Percentiles rank a stretch among this genome's conserved stretches.
Conservation (phyloP, 164 flowering plant species). For the Dillenia suffruticosa region DNA sequence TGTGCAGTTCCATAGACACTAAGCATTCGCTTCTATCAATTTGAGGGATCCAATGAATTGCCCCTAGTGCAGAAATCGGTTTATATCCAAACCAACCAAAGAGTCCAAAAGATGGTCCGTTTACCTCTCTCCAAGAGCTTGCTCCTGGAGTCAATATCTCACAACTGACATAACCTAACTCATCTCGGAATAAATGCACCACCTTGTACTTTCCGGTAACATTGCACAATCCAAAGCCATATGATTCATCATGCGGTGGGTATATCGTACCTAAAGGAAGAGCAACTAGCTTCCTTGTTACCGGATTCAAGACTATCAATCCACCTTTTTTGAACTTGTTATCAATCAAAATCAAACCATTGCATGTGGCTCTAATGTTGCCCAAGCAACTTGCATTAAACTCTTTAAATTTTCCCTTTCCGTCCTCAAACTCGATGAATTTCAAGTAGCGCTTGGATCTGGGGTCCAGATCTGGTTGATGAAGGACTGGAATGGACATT, state of each 20-base stretch:
- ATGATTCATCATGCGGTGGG: constrained; percentile 27
- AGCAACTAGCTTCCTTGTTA: constrained; percentile 29
- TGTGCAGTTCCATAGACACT: constrained; percentile 30
- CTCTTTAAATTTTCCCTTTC: constrained; percentile 16
- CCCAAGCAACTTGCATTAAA: constrained; percentile 28
- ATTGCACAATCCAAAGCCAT: constrained; percentile 27
- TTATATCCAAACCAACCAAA: constrained; percentile 18
- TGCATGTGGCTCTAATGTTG: constrained; percentile 28
- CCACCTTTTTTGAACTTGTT: constrained; percentile 29
- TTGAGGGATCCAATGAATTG: constrained; percentile 42
- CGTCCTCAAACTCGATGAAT: constrained; percentile 30
- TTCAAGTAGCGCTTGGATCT: constrained; percentile 9
- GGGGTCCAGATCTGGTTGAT: neutral
- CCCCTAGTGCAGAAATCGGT: constrained; percentile 38
- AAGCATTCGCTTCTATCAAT: constrained; percentile 20
- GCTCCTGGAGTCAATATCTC: constrained; percentile 28
- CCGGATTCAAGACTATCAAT: constrained; percentile 36
- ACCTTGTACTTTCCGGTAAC: constrained; percentile 25
- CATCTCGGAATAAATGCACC: constrained; percentile 45
- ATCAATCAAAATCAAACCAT: constrained; percentile 37
- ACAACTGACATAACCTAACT: constrained; percentile 20
- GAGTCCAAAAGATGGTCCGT: constrained; percentile 36
- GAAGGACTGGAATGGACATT: constrained; percentile 5
- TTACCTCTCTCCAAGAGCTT: constrained; percentile 31
- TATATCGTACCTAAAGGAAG: constrained; percentile 37